Percentiles rank a stretch among this genome's conserved stretches.
Conservation (phyloP, 306 rosid species). For the Arachis stenosperma region DNA sequence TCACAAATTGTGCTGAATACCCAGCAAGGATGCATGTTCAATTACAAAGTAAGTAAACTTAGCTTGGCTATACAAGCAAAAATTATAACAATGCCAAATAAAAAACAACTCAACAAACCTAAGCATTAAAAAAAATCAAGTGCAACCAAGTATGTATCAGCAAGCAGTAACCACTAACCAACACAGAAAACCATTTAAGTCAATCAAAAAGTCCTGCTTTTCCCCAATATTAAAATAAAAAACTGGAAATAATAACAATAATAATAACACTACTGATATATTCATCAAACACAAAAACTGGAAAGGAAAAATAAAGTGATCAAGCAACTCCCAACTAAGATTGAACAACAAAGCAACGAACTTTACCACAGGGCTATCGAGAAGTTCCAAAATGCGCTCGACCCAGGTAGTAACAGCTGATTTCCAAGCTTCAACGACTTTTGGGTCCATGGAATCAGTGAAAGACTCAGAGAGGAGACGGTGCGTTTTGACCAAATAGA, state of each 20-base stretch:
- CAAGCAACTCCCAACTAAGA: slow-evolving; percentile 4
- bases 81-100: slow-evolving; percentile 34
- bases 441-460: slow-evolving; percentile 42
- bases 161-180: neutral
- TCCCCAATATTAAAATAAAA: neutral
- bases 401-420: slow-evolving; percentile 75
- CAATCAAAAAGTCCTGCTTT: slow-evolving; percentile 5
- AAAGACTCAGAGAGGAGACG: slow-evolving; percentile 62
- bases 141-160: slow-evolving; percentile 3
- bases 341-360: neutral
- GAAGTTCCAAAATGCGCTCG: slow-evolving; percentile 55
- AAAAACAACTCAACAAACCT: slow-evolving; percentile 10
- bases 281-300: neutral
- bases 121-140: neutral
- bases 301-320: too few species aligned
- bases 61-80: slow-evolving; percentile 70
- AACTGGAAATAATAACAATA: neutral
- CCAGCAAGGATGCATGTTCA: slow-evolving; percentile 5
- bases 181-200: neutral
- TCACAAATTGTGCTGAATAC: neutral
- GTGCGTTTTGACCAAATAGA: slow-evolving; percentile 61
- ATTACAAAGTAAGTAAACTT: neutral
- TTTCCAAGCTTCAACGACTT: slow-evolving; percentile 56
- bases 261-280: neutral
- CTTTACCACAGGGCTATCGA: slow-evolving; percentile 58